Percentiles rank a stretch among this genome's conserved stretches.
Conservation (phyloP, 2,329 filamentous ascomycete genomes). For the Pseudogymnoascus sp. region DNA sequence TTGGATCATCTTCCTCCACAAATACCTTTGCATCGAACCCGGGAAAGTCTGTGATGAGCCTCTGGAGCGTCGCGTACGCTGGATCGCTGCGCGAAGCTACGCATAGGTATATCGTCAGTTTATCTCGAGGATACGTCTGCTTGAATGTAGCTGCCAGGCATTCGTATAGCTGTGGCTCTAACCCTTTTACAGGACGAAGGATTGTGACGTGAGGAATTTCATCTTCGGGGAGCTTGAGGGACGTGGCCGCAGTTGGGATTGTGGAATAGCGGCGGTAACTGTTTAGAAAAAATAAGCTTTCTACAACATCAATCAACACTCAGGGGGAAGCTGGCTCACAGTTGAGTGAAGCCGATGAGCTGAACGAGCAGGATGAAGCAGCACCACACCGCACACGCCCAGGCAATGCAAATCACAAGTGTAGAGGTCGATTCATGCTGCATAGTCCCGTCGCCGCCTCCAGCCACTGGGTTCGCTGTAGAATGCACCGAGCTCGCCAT, state of each 20-base stretch:
- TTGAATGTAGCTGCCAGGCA: conserved; percentile 81
- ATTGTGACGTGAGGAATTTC: conserved; percentile 76
- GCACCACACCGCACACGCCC: conserved; percentile 46
- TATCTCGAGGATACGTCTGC: conserved; percentile 71
- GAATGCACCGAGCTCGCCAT: neutral
- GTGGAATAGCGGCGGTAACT: conserved; percentile 49
- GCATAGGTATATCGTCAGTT: conserved; percentile 75
- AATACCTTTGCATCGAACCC: conserved; percentile 63
- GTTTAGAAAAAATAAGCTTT: conserved; percentile 11
- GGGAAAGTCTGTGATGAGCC: conserved; percentile 66
- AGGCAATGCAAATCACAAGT: conserved; percentile 32
- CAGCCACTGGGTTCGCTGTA: neutral
- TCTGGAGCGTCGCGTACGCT: conserved; percentile 64
- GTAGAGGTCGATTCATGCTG: conserved; percentile 12
- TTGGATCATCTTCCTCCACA: conserved; percentile 73
- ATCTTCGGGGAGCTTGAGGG: conserved; percentile 41
- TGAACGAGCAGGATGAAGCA: conserved; percentile 46
- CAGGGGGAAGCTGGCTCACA: conserved; percentile 36
- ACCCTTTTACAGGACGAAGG: conserved; percentile 86
- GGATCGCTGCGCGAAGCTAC: conserved; percentile 68
- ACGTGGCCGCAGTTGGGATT: conserved; percentile 41
- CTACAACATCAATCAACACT: neutral
- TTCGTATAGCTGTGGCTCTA: conserved; percentile 84
- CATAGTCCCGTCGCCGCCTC: conserved; percentile 1
- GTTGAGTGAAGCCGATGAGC: conserved; percentile 45